phyloP scores from a whole-genome alignment of 768 basidiomycete genomes.

The Phylloporus arenicola region DNA sequence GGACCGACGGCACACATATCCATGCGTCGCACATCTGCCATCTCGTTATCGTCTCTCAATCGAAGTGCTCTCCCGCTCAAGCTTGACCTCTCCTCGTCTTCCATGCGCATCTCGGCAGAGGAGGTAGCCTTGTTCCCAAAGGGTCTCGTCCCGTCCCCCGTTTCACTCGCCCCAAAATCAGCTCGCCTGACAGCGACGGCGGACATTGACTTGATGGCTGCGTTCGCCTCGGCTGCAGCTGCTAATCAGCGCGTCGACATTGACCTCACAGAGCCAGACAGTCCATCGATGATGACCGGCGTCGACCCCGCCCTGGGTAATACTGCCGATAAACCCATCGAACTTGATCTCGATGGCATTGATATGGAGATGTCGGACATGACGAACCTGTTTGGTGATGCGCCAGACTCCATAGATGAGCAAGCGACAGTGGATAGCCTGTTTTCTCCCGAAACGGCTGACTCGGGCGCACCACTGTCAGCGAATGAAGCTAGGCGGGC shows the following conservation, averaged over 20 bases:
- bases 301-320: conserved; percentile 42
- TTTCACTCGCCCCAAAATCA: conserved; percentile 77
- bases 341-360: conserved; percentile 65
- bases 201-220: conserved; percentile 61
- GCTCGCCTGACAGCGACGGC: conserved; percentile 56
- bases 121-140: conserved; percentile 54
- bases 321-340: conserved; percentile 77
- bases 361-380: conserved; percentile 55
- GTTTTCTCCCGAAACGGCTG: conserved; percentile 44
- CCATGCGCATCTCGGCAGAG: conserved; percentile 60
- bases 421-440: conserved; percentile 40
- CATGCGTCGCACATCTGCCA: conserved; percentile 64
- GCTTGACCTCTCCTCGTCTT: conserved; percentile 71
- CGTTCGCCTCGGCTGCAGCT: conserved; percentile 44
- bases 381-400: conserved; percentile 52
- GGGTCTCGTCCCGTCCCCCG: conserved; percentile 64
- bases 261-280: conserved; percentile 50
- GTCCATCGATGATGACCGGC: conserved; percentile 22
- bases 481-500: conserved; percentile 12
- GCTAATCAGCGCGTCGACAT: conserved; percentile 41
- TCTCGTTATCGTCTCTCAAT: conserved; percentile 76
- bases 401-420: conserved; percentile 32
- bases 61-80: conserved; percentile 67
- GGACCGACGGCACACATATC: conserved; percentile 26
- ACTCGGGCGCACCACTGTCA: conserved; percentile 14